phyloP scores from a whole-genome alignment of 106 monocot genomes.

The Vanilla planifolia region DNA sequence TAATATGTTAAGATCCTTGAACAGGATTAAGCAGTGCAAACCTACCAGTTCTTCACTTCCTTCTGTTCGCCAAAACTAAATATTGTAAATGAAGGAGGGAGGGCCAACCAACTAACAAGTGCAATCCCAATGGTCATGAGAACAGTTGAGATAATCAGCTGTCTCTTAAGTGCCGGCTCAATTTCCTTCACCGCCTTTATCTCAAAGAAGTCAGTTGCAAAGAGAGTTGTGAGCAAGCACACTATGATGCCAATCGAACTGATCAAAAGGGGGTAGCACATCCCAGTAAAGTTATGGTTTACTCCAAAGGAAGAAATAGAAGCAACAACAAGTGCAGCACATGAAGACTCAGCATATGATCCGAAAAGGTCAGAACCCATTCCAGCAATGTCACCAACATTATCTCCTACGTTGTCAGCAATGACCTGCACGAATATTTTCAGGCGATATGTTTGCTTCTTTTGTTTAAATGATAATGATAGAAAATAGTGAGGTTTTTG shows the following conservation, averaged over 20 bases:
- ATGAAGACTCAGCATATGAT: constrained; percentile 66
- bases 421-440: constrained; percentile 37
- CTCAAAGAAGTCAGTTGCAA: constrained; percentile 64
- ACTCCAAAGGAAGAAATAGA: constrained; percentile 72
- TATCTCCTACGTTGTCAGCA: constrained; percentile 76
- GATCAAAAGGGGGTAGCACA: constrained; percentile 59
- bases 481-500: too few relatives aligned
- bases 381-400: constrained; percentile 74
- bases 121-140: constrained; percentile 84
- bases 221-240: constrained; percentile 62
- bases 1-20: background rate
- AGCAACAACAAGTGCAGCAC: constrained; percentile 66
- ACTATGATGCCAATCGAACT: constrained; percentile 61
- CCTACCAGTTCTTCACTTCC: constrained; percentile 71
- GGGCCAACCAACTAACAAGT: constrained; percentile 41
- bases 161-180: constrained; percentile 66
- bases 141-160: constrained; percentile 71
- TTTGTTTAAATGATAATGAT: too few relatives aligned
- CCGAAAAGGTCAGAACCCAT: constrained; percentile 82
- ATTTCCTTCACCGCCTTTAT: constrained; percentile 66
- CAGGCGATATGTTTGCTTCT: too few relatives aligned
- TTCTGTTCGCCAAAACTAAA: constrained; percentile 59
- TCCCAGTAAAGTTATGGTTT: constrained; percentile 55
- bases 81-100: constrained; percentile 62
- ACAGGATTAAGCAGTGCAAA: background rate